A percentile compares a stretch with the other conserved stretches of the same genome.
Conservation (phyloP, 2,329 filamentous ascomycete species). For the Dactylonectria macrodidyma region DNA sequence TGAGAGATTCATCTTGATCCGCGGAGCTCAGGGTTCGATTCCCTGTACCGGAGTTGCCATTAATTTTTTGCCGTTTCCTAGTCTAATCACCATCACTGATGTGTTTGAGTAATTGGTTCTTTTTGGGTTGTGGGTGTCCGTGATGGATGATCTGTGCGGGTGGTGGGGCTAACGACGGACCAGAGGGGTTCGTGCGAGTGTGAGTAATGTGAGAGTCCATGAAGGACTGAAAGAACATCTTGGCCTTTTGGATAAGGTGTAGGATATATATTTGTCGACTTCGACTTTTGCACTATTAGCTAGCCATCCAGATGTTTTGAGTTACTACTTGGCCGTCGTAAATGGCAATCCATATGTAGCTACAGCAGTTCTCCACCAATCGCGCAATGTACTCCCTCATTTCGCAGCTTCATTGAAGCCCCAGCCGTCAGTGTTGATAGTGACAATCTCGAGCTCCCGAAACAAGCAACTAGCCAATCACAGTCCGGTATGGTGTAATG, state of each 20-base stretch:
- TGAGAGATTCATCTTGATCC: slow-evolving; percentile 36
- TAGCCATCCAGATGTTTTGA: too few relatives aligned
- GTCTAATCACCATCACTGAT: background rate
- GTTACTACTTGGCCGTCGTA: too few relatives aligned
- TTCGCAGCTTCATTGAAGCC: background rate
- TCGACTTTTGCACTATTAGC: too few relatives aligned
- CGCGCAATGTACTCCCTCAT: background rate
- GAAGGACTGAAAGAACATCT: too few relatives aligned
- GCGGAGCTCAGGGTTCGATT: slow-evolving; percentile 29
- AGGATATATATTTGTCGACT: too few relatives aligned
- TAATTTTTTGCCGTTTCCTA: background rate
- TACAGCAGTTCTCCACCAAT: too few relatives aligned
- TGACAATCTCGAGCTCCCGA: background rate
- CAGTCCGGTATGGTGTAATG: slow-evolving; percentile 53
- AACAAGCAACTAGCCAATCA: slow-evolving; percentile 4
- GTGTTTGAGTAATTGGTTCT: background rate
- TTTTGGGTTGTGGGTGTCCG: background rate
- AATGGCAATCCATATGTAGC: too few relatives aligned
- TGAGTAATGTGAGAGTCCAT: too few relatives aligned
- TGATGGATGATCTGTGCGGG: too few relatives aligned
- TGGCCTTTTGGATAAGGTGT: too few relatives aligned
- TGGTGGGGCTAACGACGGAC: too few relatives aligned
- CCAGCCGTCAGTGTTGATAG: background rate
- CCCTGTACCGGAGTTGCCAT: slow-evolving; percentile 5
- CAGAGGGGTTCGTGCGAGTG: too few relatives aligned